Percentiles rank a stretch among this genome's conserved stretches.
Evolutionary conservation across 371 early-diverging fungal species (phyloP).

Genomic region (Furculomyces boomerangus): DNA sequence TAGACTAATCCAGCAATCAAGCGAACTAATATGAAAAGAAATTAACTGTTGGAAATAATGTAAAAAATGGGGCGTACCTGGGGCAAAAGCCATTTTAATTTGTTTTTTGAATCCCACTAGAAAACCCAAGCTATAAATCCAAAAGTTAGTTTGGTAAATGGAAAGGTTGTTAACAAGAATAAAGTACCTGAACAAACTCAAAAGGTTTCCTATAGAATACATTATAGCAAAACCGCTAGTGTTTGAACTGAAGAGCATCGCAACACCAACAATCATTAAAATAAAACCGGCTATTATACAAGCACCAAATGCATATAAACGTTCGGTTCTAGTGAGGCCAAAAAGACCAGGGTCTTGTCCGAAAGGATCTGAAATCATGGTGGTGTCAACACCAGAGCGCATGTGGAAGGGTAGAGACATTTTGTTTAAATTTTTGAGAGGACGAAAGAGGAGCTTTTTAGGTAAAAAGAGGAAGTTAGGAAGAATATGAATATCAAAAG

Average conservation of each 20-base stretch:
- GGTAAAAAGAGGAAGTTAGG: no score
- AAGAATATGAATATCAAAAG: no score
- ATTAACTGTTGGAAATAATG: not conserved
- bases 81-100: conserved; percentile 67
- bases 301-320: conserved; percentile 75
- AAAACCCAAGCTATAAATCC: conserved; percentile 49
- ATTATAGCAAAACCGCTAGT: conserved; percentile 64
- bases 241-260: conserved; percentile 25
- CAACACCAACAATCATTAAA: conserved; percentile 36
- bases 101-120: conserved; percentile 69
- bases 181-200: conserved; percentile 52
- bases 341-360: conserved; percentile 26
- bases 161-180: not conserved
- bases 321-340: conserved; percentile 54
- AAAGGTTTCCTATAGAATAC: conserved; percentile 76
- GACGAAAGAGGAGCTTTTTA: no score
- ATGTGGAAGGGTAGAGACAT: conserved; percentile 25
- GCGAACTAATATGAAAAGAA: conserved; percentile 25
- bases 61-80: conserved; percentile 23
- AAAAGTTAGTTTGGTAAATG: not conserved
- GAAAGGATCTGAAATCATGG: conserved; percentile 14
- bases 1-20: conserved; percentile 43
- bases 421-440: no score
- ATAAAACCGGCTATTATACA: conserved; percentile 57
- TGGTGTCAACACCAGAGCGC: conserved; percentile 7